Evolutionary conservation across 306 rosid genomes (phyloP).

Genomic region (Quercus gilva): DNA sequence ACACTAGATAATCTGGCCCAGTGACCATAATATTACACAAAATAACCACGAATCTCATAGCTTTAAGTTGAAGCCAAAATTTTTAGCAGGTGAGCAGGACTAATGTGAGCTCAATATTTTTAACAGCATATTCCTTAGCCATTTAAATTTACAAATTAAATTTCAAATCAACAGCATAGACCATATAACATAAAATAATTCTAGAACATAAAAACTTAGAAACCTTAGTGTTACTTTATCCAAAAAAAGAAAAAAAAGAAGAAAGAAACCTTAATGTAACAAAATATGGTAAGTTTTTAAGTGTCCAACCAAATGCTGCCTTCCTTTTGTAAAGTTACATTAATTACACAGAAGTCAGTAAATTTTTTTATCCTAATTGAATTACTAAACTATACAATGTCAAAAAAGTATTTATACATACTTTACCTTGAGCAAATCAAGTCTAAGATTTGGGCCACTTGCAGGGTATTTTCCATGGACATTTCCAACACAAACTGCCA

Average conservation of each 20-base stretch:
- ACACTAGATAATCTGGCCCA: not conserved
- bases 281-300: not conserved
- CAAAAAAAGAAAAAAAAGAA: too few relatives aligned
- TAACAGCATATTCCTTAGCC: not conserved
- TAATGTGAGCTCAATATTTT: not conserved
- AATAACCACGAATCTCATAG: not conserved
- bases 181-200: not conserved
- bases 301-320: not conserved
- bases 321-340: not conserved
- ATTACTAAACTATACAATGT: not conserved
- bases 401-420: not conserved
- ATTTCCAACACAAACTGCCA: slow-evolving; percentile 96
- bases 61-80: not conserved
- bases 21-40: not conserved
- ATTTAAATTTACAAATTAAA: not conserved
- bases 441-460: slow-evolving; percentile 83
- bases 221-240: too few relatives aligned
- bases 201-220: not conserved
- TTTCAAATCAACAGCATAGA: not conserved
- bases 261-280: not conserved
- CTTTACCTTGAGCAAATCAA: slow-evolving; percentile 86
- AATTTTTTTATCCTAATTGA: not conserved
- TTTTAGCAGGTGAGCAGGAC: not conserved
- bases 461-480: slow-evolving; percentile 93
- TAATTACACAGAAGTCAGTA: not conserved